Conservation (phyloP, 306 rosid species). For the Begonia masoniana region DNA sequence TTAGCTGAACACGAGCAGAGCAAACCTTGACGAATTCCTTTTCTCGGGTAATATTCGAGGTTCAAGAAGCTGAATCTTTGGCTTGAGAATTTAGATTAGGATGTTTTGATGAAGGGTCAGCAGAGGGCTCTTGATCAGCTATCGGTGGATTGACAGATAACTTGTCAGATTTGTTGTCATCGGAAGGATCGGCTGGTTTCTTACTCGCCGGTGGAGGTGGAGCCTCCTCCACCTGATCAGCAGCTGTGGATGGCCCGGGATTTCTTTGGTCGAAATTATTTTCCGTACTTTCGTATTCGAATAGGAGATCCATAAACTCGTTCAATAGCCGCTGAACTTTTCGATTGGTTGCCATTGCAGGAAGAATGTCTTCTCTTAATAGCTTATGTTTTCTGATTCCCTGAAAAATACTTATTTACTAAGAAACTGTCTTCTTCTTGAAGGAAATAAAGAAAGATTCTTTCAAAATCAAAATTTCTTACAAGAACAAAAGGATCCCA, state of each 20-base stretch:
- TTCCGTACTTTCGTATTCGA: conserved; percentile 54
- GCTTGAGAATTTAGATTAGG: conserved; percentile 20
- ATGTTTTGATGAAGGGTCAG: conserved; percentile 19
- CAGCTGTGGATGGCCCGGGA: conserved; percentile 11
- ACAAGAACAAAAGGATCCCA: conserved; percentile 97
- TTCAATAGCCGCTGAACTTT: conserved; percentile 92
- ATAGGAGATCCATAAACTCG: conserved; percentile 85
- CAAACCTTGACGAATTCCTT: too few relatives aligned
- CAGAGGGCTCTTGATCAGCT: conserved; percentile 17
- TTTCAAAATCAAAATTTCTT: conserved; percentile 12
- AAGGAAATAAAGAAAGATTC: too few relatives aligned
- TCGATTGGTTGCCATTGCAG: conserved; percentile 94
- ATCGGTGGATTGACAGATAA: conserved; percentile 2
- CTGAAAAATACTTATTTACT: conserved; percentile 26
- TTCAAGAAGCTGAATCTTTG: conserved; percentile 33
- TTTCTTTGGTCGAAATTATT: conserved; percentile 23
- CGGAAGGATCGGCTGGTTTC: background rate
- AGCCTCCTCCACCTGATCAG: background rate
- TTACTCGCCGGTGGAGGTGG: background rate
- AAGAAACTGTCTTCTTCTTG: too few relatives aligned
- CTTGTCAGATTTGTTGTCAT: conserved; percentile 8
- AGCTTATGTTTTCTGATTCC: conserved; percentile 92
- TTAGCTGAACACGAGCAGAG: too few relatives aligned
- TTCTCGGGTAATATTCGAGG: too few relatives aligned
- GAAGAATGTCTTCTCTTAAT: conserved; percentile 85